Evolutionary conservation across 306 rosid genomes (phyloP).

Genomic region (Heteromeles arbutifolia): DNA sequence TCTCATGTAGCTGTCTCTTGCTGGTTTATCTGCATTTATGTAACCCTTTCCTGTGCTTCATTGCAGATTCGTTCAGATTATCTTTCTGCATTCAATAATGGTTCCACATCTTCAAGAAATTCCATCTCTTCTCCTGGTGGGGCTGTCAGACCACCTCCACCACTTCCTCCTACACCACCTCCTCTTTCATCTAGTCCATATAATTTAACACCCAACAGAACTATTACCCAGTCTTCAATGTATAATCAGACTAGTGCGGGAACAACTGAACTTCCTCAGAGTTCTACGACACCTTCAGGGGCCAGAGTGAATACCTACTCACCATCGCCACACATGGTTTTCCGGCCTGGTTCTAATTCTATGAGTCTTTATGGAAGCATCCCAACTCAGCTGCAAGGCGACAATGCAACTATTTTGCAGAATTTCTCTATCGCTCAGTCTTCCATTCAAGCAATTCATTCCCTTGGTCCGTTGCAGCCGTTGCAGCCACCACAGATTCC

Average conservation of each 20-base stretch:
- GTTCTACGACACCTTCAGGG: conserved; percentile 43
- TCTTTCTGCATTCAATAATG: conserved; percentile 50
- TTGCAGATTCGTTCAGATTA: conserved; percentile 74
- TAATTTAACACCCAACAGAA: conserved; percentile 51
- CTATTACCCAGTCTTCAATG: conserved; percentile 43
- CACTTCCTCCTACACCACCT: conserved; percentile 96
- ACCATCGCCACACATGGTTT: conserved; percentile 43
- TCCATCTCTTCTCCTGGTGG: conserved; percentile 67
- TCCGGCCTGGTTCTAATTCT: conserved; percentile 62
- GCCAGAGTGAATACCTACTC: conserved; percentile 52
- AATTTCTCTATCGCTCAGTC: conserved; percentile 45
- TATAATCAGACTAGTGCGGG: conserved; percentile 55
- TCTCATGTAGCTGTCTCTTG: conserved; percentile 9
- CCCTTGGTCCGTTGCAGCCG: conserved; percentile 81
- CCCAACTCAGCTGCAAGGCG: conserved; percentile 65
- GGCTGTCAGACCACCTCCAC: conserved; percentile 75
- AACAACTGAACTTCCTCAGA: conserved; percentile 46
- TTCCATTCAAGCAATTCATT: conserved; percentile 62
- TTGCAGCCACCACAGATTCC: conserved; percentile 97
- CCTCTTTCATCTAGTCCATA: conserved; percentile 69
- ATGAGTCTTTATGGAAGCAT: conserved; percentile 43
- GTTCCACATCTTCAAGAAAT: conserved; percentile 50
- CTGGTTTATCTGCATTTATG: conserved; percentile 9
- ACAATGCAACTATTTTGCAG: conserved; percentile 59
- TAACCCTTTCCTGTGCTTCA: neutral